A percentile compares a stretch with the other conserved stretches of the same genome.
phyloP scores from a whole-genome alignment of 176 grass and related monocot species.

The Aechmea fasciata region DNA sequence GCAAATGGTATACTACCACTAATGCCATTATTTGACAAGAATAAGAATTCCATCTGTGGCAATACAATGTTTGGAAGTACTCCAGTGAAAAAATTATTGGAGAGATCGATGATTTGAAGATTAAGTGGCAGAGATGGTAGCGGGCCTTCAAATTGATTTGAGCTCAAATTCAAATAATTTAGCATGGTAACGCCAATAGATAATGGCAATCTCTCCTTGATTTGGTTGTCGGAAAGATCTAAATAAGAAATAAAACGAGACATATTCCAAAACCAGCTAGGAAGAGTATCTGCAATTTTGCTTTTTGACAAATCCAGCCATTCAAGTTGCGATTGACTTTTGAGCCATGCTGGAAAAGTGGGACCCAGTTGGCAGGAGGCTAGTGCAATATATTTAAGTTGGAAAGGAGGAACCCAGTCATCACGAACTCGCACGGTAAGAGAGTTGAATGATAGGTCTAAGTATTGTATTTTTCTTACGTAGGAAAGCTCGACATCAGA shows the following conservation, averaged over 20 bases:
- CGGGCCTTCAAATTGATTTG: neutral
- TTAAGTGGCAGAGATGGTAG: neutral
- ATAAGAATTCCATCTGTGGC: no score
- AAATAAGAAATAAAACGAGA: neutral
- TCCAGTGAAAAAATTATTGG: neutral
- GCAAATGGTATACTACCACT: no score
- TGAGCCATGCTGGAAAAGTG: constrained; percentile 26
- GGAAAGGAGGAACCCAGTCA: constrained; percentile 1
- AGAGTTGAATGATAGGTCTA: neutral
- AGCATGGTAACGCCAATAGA: neutral
- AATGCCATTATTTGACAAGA: no score
- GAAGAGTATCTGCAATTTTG: constrained; percentile 8
- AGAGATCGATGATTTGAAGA: neutral
- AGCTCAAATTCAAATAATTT: neutral
- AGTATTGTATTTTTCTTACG: neutral
- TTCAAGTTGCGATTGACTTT: neutral
- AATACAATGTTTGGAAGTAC: no score
- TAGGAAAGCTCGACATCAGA: neutral
- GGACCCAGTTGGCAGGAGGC: constrained; percentile 15
- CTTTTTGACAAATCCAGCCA: constrained; percentile 7
- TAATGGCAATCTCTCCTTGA: neutral
- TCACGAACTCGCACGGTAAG: neutral
- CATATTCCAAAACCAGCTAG: constrained; percentile 26
- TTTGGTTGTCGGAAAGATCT: constrained; percentile 15
- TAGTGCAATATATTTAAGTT: neutral